These are phyloP conservation scores for Leccinum subtestaceum DNA, from an alignment of 768 basidiomycete species.

Conservation along the genomic window DNA sequence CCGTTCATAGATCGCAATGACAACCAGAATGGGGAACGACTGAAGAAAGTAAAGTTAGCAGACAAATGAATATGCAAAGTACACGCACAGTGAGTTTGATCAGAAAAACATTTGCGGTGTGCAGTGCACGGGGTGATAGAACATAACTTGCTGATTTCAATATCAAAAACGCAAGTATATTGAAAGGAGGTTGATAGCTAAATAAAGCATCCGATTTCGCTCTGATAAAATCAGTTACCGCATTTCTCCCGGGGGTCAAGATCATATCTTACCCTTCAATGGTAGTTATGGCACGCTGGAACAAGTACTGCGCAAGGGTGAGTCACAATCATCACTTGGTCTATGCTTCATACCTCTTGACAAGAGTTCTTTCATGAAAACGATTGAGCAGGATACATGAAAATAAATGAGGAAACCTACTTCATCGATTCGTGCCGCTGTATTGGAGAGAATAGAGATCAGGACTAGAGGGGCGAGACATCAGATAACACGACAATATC, in stretches of 20 bases:
- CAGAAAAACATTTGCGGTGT: slow-evolving; percentile 80
- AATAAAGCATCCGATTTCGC: slow-evolving; percentile 89
- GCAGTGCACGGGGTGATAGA: slow-evolving; percentile 73
- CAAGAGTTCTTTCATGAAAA: slow-evolving; percentile 47
- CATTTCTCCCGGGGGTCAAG: neutral
- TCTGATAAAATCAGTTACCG: slow-evolving; percentile 35
- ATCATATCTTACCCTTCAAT: slow-evolving; percentile 69
- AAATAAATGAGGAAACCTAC: slow-evolving; percentile 32
- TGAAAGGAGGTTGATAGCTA: slow-evolving; percentile 91
- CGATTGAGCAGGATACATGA: neutral
- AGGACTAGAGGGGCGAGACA: slow-evolving; percentile 41
- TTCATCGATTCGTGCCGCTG: slow-evolving; percentile 73
- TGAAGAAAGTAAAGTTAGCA: slow-evolving; percentile 21
- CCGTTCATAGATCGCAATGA: slow-evolving; percentile 80
- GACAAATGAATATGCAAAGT: neutral
- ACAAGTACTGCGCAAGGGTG: slow-evolving; percentile 61
- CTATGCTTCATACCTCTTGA: slow-evolving; percentile 45
- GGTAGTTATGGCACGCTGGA: slow-evolving; percentile 82
- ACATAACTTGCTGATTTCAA: slow-evolving; percentile 78
- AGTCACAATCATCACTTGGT: slow-evolving; percentile 5
- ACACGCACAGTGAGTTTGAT: slow-evolving; percentile 71
- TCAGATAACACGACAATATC: slow-evolving; percentile 7
- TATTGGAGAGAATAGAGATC: slow-evolving; percentile 89
- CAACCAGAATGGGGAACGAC: slow-evolving; percentile 75
- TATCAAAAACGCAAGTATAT: slow-evolving; percentile 73